These are phyloP conservation scores for Ascochyta rabiei DNA, from an alignment of 2,329 filamentous ascomycete species.

Conservation along the genomic window DNA sequence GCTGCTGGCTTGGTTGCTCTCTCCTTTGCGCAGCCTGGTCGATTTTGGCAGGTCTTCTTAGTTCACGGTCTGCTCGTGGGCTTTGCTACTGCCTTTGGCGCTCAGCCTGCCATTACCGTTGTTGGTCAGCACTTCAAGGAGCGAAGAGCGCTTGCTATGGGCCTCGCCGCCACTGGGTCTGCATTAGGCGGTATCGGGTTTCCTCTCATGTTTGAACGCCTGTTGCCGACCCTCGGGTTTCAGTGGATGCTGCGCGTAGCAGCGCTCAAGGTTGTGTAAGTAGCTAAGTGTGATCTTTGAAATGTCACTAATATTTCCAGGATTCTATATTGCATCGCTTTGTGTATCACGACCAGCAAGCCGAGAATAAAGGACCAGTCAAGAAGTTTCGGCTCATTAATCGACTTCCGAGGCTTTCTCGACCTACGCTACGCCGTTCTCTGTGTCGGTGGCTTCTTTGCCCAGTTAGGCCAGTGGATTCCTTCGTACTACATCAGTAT, in stretches of 20 bases:
- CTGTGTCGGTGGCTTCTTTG: conserved; percentile 34
- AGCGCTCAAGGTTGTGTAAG: conserved; percentile 56
- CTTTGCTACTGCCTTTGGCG: conserved; percentile 50
- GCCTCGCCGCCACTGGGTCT: conserved; percentile 51
- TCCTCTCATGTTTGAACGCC: conserved; percentile 61
- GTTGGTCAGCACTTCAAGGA: conserved; percentile 53
- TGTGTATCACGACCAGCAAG: conserved; percentile 39
- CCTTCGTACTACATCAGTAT: conserved; percentile 47
- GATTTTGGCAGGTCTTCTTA: conserved; percentile 53
- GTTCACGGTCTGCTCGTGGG: conserved; percentile 54
- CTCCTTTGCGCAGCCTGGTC: conserved; percentile 29
- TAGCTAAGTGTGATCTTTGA: conserved; percentile 49
- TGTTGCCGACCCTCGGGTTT: conserved; percentile 64
- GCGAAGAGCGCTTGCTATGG: conserved; percentile 51
- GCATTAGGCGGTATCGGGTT: conserved; percentile 59
- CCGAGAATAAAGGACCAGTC: conserved; percentile 12
- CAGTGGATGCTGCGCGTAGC: conserved; percentile 66
- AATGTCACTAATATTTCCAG: conserved; percentile 58
- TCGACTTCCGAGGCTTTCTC: conserved; percentile 46
- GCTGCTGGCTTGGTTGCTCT: conserved; percentile 29
- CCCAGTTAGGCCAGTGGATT: conserved; percentile 39
- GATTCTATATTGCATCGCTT: conserved; percentile 53
- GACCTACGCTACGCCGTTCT: conserved; percentile 41
- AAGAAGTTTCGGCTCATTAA: conserved; percentile 31
- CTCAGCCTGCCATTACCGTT: conserved; percentile 50